Conservation (phyloP, 192 early-diverging fungal genomes). For the Phycomyces blakesleeanus region DNA sequence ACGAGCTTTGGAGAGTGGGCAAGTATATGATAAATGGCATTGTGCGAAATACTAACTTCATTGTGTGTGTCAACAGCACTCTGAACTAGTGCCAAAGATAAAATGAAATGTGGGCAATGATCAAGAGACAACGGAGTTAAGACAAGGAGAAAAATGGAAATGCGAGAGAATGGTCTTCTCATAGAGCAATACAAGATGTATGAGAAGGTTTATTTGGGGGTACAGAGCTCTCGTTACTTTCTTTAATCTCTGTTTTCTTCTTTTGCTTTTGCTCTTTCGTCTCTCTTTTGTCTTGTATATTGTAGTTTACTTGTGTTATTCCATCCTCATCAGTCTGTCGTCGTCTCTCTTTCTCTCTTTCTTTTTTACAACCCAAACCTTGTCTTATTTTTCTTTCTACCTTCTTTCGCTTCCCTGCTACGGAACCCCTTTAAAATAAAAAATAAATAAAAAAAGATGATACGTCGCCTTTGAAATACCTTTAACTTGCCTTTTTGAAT, state of each 20-base stretch:
- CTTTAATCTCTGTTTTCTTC: background rate
- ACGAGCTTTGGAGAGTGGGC: constrained; percentile 57
- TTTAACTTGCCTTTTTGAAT: too few species aligned
- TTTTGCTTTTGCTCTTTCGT: background rate
- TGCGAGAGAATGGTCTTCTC: background rate
- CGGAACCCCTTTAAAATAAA: background rate
- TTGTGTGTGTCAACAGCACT: constrained; percentile 1
- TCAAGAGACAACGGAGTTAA: constrained; percentile 2
- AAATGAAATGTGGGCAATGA: background rate
- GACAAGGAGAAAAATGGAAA: constrained; percentile 4
- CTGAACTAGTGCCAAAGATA: constrained; percentile 4
- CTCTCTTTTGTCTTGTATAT: background rate
- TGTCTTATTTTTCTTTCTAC: background rate
- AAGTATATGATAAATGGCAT: background rate
- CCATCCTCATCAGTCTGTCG: constrained; percentile 6
- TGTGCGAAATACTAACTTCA: background rate
- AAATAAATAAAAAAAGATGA: constrained; percentile 1
- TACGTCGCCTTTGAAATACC: background rate
- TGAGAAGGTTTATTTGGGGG: background rate
- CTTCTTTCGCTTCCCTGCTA: constrained; percentile 1
- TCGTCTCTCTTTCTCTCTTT: background rate
- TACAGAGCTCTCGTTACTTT: background rate
- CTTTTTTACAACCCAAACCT: background rate
- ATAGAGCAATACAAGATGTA: background rate
- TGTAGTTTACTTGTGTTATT: constrained; percentile 1